phyloP scores from a whole-genome alignment of 306 rosid genomes.

The cucumber (Cucumis sativus) region DNA sequence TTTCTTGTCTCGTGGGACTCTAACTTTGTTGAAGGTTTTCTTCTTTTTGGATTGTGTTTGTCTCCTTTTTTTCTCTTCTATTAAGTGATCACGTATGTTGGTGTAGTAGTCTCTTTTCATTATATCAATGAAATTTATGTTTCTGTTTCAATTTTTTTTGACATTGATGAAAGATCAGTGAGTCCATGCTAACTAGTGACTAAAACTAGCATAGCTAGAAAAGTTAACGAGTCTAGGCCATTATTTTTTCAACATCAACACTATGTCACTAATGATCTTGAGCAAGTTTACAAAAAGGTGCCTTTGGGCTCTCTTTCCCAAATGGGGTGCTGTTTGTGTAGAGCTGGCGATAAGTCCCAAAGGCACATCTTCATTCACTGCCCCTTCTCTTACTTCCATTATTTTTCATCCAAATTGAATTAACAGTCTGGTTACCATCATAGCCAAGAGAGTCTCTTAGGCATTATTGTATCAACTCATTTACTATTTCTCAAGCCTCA shows the following conservation, averaged over 20 bases:
- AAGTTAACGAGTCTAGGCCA: neutral
- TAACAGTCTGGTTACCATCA: neutral
- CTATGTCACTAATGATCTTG: neutral
- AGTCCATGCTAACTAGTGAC: neutral
- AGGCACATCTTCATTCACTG: neutral
- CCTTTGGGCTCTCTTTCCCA: neutral
- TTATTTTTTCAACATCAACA: neutral
- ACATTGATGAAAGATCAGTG: constrained; percentile 13
- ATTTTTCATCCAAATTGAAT: neutral
- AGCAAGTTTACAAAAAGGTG: neutral
- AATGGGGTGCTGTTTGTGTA: neutral
- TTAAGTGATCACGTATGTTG: too few species aligned
- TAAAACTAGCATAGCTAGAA: neutral
- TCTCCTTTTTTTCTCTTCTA: too few species aligned
- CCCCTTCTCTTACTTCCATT: neutral
- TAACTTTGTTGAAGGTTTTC: too few species aligned
- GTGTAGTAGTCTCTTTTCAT: too few species aligned
- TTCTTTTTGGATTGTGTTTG: too few species aligned
- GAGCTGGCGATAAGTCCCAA: neutral
- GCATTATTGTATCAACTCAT: neutral
- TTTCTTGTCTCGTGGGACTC: too few species aligned
- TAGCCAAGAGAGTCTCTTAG: neutral
- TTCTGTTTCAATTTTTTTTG: constrained; percentile 3
- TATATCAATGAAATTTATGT: too few species aligned
- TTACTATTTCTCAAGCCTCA: neutral